Evolutionary conservation across 176 grass and related monocot genomes (phyloP).

Genomic region (Avena sativa): DNA sequence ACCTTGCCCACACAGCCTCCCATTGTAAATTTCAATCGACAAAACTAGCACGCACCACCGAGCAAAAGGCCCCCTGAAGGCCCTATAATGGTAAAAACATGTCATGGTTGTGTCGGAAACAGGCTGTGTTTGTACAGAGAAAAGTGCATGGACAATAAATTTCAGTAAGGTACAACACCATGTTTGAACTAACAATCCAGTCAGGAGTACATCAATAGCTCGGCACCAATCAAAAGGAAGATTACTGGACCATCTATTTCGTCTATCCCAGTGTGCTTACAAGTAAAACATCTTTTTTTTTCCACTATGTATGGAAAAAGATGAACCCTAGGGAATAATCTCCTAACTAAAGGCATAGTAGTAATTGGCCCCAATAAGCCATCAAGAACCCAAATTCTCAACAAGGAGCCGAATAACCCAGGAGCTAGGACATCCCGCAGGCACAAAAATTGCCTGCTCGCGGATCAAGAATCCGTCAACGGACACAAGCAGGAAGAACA

Average conservation of each 20-base stretch:
- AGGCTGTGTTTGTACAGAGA: background rate
- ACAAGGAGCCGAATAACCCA: background rate
- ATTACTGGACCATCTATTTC: background rate
- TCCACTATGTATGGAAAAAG: background rate
- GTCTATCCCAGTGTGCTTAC: background rate
- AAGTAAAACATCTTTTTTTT: constrained; percentile 18
- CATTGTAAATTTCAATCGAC: constrained; percentile 37
- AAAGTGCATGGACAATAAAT: background rate
- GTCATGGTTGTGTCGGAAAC: background rate
- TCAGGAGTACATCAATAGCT: background rate
- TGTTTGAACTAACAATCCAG: background rate
- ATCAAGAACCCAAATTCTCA: background rate
- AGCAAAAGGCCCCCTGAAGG: constrained; percentile 17
- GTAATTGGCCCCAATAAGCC: no score
- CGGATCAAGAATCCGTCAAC: background rate
- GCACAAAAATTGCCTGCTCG: background rate
- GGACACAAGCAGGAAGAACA: background rate
- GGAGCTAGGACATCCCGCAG: background rate
- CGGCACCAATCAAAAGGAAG: background rate
- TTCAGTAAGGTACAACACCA: background rate
- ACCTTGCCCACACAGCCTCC: constrained; percentile 57
- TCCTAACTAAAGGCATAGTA: no score
- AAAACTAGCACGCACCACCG: background rate
- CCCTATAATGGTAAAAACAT: constrained; percentile 10
- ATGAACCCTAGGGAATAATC: background rate